phyloP scores from a whole-genome alignment of 2,329 filamentous ascomycete species.

The Emericellopsis cladophorae region DNA sequence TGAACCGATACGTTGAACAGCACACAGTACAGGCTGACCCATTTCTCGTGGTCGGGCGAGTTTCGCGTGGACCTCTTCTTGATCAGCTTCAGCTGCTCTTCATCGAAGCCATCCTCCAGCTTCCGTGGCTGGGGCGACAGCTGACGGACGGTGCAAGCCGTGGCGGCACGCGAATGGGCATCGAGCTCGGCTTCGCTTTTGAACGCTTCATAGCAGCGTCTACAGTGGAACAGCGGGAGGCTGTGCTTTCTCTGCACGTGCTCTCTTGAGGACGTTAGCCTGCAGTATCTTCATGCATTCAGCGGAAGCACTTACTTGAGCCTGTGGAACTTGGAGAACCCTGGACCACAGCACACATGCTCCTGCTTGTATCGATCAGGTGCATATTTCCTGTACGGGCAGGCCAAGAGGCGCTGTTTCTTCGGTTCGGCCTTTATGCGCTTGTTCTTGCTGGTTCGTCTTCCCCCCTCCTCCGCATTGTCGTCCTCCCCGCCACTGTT shows the following conservation, averaged over 20 bases:
- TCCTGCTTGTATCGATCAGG: not conserved
- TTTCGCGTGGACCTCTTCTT: not conserved
- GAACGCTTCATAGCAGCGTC: not conserved
- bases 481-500: not conserved
- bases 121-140: not conserved
- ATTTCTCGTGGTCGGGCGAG: not conserved
- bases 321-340: not conserved
- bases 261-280: not conserved
- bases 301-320: not conserved
- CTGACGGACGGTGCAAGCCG: not conserved
- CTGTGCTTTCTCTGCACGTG: not conserved
- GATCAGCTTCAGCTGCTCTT: not conserved
- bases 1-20: not conserved
- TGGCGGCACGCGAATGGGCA: not conserved
- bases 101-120: not conserved
- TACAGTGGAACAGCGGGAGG: not conserved
- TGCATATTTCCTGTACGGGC: not conserved
- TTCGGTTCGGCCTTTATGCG: not conserved
- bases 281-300: not conserved
- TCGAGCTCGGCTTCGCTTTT: not conserved
- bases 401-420: not conserved
- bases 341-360: not conserved
- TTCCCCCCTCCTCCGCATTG: not conserved
- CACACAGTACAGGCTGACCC: not conserved
- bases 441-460: not conserved